Base-by-base conservation (phyloP, 345 rosid genomes). In the Mangifera indica region DNA sequence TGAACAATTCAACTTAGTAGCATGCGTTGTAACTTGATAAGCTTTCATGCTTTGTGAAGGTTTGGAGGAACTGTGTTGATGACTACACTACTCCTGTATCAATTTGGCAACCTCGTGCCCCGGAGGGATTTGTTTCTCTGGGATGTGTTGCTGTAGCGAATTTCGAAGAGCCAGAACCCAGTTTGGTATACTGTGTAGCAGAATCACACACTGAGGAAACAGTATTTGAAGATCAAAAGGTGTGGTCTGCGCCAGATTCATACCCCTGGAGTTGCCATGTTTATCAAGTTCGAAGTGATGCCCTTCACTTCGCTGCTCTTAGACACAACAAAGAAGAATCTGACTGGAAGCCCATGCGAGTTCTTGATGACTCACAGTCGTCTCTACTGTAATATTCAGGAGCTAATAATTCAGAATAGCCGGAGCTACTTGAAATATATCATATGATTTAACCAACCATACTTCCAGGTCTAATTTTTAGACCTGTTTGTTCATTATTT, bases 221-320 rank as follows among this genome's bases (percentile, higher is more conserved):
- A 6, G 91, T 82, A 66, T 92, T 92, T 20, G 97, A 94, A 80
- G 95, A 89, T 61, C 97, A 87, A 45, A 89, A 88, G 85, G 79
- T 92, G 59, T 95, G 99, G 99, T 86, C 90, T 0, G 85, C 88
- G 25, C 88, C 91, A 18, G 92, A 91, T 51, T 84, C 96, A 5
- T 92, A 91, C 73, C 98, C 99, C 1, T 95, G 97, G 99, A 93
- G 82, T 24, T 95, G 98, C 67, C 94, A 92, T 69, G 66, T 95
- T 12, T 95, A 95, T 81, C 99, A 91, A 81, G 89, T 91, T 25
- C 82, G 78, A 45, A 92, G 97, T 26, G 96, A 89, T 12, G 98
- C 99, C 24, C 97, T 95, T 61, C 99, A 92, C 78, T 91, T 92
- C 54, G 84, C 81, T 73, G 98, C 97, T 56, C 78, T 92, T n/a